Conservation (phyloP, 495 filamentous ascomycete species). For the Hypoxylon lenormandii region DNA sequence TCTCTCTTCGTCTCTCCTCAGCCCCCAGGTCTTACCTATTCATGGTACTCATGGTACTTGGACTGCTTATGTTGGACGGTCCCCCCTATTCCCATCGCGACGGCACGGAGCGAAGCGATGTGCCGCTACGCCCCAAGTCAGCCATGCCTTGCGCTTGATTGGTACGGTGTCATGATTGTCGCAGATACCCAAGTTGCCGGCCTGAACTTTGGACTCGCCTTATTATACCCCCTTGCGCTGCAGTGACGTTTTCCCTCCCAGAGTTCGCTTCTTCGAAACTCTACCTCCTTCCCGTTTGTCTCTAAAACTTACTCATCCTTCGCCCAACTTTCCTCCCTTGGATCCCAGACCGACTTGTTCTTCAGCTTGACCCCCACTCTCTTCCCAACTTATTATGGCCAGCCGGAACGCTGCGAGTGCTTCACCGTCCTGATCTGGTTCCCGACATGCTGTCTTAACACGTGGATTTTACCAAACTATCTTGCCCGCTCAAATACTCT, state of each 20-base stretch:
- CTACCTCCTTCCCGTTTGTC: slow-evolving; percentile 35
- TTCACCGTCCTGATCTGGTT: slow-evolving; percentile 15
- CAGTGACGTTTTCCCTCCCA: slow-evolving; percentile 41
- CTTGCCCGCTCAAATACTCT: slow-evolving; percentile 9
- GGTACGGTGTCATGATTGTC: slow-evolving; percentile 38
- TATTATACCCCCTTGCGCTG: slow-evolving; percentile 39
- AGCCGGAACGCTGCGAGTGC: slow-evolving; percentile 10
- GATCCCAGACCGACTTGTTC: slow-evolving; percentile 30
- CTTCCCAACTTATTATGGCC: slow-evolving; percentile 25
- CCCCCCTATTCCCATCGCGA: slow-evolving; percentile 41
- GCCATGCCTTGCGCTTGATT: slow-evolving; percentile 39
- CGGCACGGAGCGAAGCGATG: slow-evolving; percentile 51
- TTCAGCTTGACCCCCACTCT: slow-evolving; percentile 30
- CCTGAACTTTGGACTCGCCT: slow-evolving; percentile 32
- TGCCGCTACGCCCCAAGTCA: slow-evolving; percentile 45
- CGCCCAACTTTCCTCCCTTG: slow-evolving; percentile 3
- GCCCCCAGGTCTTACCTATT: slow-evolving; percentile 44
- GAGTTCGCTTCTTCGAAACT: slow-evolving; percentile 30
- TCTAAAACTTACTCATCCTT: slow-evolving; percentile 31
- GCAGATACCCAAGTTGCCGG: slow-evolving; percentile 39
- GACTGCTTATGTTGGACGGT: slow-evolving; percentile 47
- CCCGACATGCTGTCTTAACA: slow-evolving; percentile 31
- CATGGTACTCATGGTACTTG: no score
- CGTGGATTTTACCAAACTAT: slow-evolving; percentile 18
- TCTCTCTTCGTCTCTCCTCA: slow-evolving; percentile 30